A percentile compares a stretch with the other conserved stretches of the same genome.
phyloP scores from a whole-genome alignment of 352 stramenopile genomes.

The Globisporangium cylindrosporum region DNA sequence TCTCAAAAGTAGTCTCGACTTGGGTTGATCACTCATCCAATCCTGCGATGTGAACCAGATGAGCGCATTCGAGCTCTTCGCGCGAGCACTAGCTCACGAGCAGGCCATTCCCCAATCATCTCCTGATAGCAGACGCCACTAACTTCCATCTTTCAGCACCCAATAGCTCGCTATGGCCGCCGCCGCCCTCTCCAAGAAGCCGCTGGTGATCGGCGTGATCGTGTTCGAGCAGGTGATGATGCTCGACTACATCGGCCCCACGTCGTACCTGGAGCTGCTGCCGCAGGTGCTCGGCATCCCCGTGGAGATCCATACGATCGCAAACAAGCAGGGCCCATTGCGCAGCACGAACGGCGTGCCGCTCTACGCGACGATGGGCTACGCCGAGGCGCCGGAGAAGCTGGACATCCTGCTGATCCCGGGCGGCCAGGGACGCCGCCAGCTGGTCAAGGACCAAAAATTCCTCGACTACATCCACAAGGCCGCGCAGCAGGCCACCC shows the following conservation, averaged over 20 bases:
- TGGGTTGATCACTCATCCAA: not conserved
- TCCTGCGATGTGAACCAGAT: not conserved
- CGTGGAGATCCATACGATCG: constrained; percentile 55
- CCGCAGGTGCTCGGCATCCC: constrained; percentile 31
- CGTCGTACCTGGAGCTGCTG: constrained; percentile 58
- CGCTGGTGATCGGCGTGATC: constrained; percentile 49
- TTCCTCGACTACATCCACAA: constrained; percentile 21
- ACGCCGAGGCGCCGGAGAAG: constrained; percentile 19
- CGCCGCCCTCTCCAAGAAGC: not conserved
- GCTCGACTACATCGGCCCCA: constrained; percentile 59
- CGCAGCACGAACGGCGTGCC: constrained; percentile 31
- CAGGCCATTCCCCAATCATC: not conserved
- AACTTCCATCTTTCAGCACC: not conserved
- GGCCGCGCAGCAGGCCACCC: constrained; percentile 10
- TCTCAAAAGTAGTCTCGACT: not conserved
- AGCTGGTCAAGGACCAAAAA: constrained; percentile 17
- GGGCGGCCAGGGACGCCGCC: constrained; percentile 9
- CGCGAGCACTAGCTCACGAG: not conserved
- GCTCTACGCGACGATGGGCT: constrained; percentile 24
- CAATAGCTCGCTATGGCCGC: not conserved
- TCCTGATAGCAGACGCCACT: not conserved
- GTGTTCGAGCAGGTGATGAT: constrained; percentile 57
- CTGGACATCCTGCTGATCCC: constrained; percentile 25
- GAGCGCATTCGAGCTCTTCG: not conserved
- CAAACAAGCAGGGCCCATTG: constrained; percentile 30